A percentile compares a stretch with the other conserved stretches of the same genome.
These are phyloP conservation scores for Teunomyces pallodes DNA, from an alignment of 805 yeast genomes.

Conservation along the genomic window DNA sequence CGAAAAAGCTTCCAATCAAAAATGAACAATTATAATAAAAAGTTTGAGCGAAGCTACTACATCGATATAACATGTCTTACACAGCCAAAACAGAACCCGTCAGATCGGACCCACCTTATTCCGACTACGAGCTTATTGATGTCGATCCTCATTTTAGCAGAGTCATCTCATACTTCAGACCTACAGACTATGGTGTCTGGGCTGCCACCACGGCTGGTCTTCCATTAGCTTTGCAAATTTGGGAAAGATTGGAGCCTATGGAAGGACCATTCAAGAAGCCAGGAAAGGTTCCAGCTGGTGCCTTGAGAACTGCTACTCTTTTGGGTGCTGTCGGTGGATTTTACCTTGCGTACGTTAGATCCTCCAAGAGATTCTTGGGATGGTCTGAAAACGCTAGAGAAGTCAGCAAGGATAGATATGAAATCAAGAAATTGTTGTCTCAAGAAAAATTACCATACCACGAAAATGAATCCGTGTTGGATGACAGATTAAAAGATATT, in stretches of 20 bases:
- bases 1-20: slow-evolving; percentile 4
- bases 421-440: slow-evolving; percentile 63
- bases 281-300: slow-evolving; percentile 52
- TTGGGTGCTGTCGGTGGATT: slow-evolving; percentile 76
- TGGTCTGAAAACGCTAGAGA: slow-evolving; percentile 70
- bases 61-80: slow-evolving; percentile 33
- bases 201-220: slow-evolving; percentile 41
- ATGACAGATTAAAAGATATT: slow-evolving; percentile 68
- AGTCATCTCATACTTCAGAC: slow-evolving; percentile 71
- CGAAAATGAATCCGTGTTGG: slow-evolving; percentile 49
- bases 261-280: slow-evolving; percentile 43
- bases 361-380: slow-evolving; percentile 76
- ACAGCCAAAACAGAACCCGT: slow-evolving; percentile 38
- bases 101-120: slow-evolving; percentile 33
- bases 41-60: neutral
- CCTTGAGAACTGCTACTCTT: slow-evolving; percentile 56
- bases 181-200: slow-evolving; percentile 58
- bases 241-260: slow-evolving; percentile 44
- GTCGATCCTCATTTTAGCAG: slow-evolving; percentile 73
- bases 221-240: slow-evolving; percentile 39
- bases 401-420: slow-evolving; percentile 69
- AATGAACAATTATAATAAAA: slow-evolving; percentile 3
- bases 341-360: slow-evolving; percentile 62
- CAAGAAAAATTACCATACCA: slow-evolving; percentile 69
- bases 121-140: slow-evolving; percentile 58